Evolutionary conservation across 164 flowering plant genomes (phyloP).

Genomic region (Liquidambar formosana): DNA sequence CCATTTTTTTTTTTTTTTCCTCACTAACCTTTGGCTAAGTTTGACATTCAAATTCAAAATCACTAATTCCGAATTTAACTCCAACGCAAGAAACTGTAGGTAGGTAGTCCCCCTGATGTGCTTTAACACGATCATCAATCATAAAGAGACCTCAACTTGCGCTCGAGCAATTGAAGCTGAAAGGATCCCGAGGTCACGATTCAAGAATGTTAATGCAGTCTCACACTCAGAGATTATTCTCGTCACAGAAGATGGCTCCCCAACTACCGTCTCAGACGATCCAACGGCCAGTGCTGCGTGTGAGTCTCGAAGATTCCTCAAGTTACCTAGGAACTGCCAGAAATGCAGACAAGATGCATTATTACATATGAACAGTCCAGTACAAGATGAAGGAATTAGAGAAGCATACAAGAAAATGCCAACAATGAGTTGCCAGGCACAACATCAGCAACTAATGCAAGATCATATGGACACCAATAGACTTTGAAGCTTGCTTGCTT

Average conservation of each 20-base stretch:
- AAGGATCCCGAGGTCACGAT: slow-evolving; percentile 91
- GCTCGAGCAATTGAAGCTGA: slow-evolving; percentile 94
- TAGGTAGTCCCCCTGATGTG: no score
- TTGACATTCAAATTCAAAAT: no score
- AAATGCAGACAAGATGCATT: background rate
- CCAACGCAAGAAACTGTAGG: no score
- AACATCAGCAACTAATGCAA: background rate
- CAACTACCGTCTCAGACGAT: slow-evolving; percentile 63
- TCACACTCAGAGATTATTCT: slow-evolving; percentile 94
- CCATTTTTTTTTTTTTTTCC: no score
- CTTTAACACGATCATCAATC: slow-evolving; percentile 13
- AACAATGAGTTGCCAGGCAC: background rate
- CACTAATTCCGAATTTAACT: no score
- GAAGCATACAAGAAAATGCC: background rate
- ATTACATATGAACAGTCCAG: background rate
- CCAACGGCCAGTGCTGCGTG: slow-evolving; percentile 88
- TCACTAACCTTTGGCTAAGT: no score
- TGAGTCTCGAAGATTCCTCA: slow-evolving; percentile 88
- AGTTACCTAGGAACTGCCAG: slow-evolving; percentile 80
- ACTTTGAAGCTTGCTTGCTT: no score
- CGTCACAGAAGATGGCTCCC: slow-evolving; percentile 78
- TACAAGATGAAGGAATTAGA: background rate
- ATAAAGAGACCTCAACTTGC: slow-evolving; percentile 42
- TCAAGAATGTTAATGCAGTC: slow-evolving; percentile 73
- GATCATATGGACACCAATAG: no score